These are phyloP conservation scores for Eucalyptus pauciflora DNA, from an alignment of 345 rosid genomes.

Conservation along the genomic window DNA sequence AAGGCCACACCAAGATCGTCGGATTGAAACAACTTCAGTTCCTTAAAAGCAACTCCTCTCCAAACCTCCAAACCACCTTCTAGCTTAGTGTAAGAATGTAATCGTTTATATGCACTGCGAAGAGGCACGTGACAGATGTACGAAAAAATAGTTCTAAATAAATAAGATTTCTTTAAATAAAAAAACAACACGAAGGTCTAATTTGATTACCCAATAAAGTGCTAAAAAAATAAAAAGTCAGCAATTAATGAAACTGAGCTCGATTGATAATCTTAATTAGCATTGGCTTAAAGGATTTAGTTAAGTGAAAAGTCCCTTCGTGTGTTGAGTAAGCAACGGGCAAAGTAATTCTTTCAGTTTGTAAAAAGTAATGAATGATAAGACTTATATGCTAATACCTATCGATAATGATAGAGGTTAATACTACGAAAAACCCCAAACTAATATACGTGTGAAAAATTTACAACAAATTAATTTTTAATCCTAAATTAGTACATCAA, in stretches of 20 bases:
- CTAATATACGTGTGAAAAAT: rapidly evolving
- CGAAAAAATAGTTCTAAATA: too few species aligned
- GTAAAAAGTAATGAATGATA: too few species aligned
- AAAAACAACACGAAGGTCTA: neutral
- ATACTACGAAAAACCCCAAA: too few species aligned
- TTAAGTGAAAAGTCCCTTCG: neutral
- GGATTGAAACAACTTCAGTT: too few species aligned
- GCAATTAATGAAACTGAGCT: neutral
- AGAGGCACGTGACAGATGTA: neutral
- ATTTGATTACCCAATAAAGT: neutral
- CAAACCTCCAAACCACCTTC: too few species aligned
- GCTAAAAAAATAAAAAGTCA: neutral
- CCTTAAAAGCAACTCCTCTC: too few species aligned
- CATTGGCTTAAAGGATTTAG: neutral
- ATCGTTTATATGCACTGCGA: neutral
- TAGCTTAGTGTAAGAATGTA: too few species aligned
- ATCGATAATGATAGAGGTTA: too few species aligned
- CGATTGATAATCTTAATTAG: neutral
- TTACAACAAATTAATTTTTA: too few species aligned
- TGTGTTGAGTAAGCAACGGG: neutral
- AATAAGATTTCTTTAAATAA: neutral
- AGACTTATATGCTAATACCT: too few species aligned
- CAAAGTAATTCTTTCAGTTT: too few species aligned
- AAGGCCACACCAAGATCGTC: too few species aligned
- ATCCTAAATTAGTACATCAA: rapidly evolving